Conservation (phyloP, 1,139 yeast species). For the Candida glucosophila region DNA sequence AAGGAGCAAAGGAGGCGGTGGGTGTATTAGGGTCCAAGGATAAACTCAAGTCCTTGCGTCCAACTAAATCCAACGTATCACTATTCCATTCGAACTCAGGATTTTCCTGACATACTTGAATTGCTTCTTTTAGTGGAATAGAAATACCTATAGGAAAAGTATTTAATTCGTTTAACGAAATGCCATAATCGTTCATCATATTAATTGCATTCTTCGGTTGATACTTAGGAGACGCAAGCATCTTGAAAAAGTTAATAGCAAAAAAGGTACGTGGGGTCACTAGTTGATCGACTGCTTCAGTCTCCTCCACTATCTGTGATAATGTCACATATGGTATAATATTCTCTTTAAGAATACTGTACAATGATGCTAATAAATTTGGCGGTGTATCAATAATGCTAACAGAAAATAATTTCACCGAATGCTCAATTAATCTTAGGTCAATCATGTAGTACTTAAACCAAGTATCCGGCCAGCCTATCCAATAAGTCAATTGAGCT, state of each 20-base stretch:
- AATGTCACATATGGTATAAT: conserved; percentile 54
- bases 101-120: conserved; percentile 48
- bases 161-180: conserved; percentile 47
- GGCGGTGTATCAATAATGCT: conserved; percentile 45
- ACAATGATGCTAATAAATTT: conserved; percentile 43
- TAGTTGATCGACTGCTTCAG: conserved; percentile 47
- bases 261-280: conserved; percentile 60
- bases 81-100: conserved; percentile 43
- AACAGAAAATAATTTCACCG: conserved; percentile 28
- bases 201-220: conserved; percentile 48
- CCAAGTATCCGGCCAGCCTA: conserved; percentile 77
- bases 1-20: conserved; percentile 7
- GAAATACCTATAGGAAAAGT: conserved; percentile 68
- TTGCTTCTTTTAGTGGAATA: conserved; percentile 55
- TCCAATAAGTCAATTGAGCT: conserved; percentile 55
- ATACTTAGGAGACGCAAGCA: conserved; percentile 46
- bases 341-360: conserved; percentile 38
- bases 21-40: conserved; percentile 14
- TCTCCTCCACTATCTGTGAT: conserved; percentile 61
- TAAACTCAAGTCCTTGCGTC: conserved; percentile 55
- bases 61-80: conserved; percentile 50
- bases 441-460: conserved; percentile 41
- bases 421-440: conserved; percentile 13
- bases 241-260: conserved; percentile 52
- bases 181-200: conserved; percentile 47